Conservation (phyloP, 2,329 filamentous ascomycete genomes). For the Dryadomyces quercivorus region DNA sequence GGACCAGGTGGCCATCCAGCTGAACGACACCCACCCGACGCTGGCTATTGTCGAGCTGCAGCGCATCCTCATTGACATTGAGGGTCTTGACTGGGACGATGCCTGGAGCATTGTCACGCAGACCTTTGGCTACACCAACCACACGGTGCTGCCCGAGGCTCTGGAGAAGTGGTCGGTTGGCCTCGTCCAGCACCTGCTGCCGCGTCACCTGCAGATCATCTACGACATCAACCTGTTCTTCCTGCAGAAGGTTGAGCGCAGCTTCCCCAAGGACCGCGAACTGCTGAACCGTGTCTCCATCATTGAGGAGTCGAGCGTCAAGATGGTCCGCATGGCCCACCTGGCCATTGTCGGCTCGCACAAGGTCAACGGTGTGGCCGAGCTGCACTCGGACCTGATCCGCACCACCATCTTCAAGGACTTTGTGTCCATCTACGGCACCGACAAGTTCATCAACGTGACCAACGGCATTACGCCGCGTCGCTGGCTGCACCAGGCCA, state of each 20-base stretch:
- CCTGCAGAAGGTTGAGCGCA: slow-evolving; percentile 79
- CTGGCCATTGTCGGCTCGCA: slow-evolving; percentile 93
- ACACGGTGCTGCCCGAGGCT: slow-evolving; percentile 93
- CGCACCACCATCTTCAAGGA: slow-evolving; percentile 99
- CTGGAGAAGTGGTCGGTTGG: slow-evolving; percentile 98
- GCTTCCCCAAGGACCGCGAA: slow-evolving; percentile 80
- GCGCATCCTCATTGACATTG: slow-evolving; percentile 78
- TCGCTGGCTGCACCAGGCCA: slow-evolving; percentile 95
- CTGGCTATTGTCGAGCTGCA: slow-evolving; percentile 92
- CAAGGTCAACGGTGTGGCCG: slow-evolving; percentile 97
- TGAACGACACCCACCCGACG: slow-evolving; percentile 96
- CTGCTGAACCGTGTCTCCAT: slow-evolving; percentile 83
- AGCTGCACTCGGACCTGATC: slow-evolving; percentile 94
- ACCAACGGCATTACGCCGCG: slow-evolving; percentile 96
- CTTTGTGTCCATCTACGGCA: slow-evolving; percentile 88
- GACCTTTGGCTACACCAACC: slow-evolving; percentile 94
- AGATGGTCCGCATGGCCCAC: slow-evolving; percentile 97
- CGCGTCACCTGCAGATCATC: slow-evolving; percentile 91
- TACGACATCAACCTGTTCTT: slow-evolving; percentile 97
- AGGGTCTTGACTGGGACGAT: slow-evolving; percentile 85
- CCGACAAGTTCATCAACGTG: slow-evolving; percentile 97
- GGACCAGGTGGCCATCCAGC: slow-evolving; percentile 90
- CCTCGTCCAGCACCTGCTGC: slow-evolving; percentile 81
- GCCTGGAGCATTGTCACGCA: slow-evolving; percentile 73
- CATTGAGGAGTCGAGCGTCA: slow-evolving; percentile 90